A percentile compares a stretch with the other conserved stretches of the same genome.
Conservation (phyloP, 768 basidiomycete genomes). For the Arthromyces matolae region DNA sequence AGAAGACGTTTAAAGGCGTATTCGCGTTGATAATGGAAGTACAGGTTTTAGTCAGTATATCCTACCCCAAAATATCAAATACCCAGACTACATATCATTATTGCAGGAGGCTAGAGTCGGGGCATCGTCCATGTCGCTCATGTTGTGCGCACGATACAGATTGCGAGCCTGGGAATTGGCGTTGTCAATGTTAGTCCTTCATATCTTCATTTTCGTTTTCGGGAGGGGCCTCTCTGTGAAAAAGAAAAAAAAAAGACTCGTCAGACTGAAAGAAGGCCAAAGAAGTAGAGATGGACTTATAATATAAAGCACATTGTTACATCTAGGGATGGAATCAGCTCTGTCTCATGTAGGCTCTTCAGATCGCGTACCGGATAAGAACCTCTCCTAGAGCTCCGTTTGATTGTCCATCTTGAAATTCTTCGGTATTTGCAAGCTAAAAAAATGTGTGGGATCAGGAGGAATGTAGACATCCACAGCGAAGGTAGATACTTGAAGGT, state of each 20-base stretch:
- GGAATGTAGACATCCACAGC: not conserved
- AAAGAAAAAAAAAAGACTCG: constrained; percentile 18
- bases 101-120: too few species aligned
- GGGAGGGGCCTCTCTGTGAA: constrained; percentile 72
- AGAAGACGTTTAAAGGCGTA: too few species aligned
- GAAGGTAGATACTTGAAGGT: constrained; percentile 76
- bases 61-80: too few species aligned
- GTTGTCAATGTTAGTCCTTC: too few species aligned
- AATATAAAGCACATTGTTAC: constrained; percentile 96
- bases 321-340: constrained; percentile 41
- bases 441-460: not conserved
- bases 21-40: too few species aligned
- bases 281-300: constrained; percentile 57
- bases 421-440: constrained; percentile 98
- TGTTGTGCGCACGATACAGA: not conserved
- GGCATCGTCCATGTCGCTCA: too few species aligned
- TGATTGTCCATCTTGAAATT: constrained; percentile 93
- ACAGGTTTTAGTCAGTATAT: too few species aligned
- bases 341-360: not conserved
- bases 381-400: constrained; percentile 98
- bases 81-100: too few species aligned
- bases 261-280: constrained; percentile 17
- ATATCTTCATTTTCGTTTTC: constrained; percentile 31
- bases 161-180: not conserved
- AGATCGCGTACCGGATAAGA: constrained; percentile 78